Percentiles rank a stretch among this genome's conserved stretches.
These are phyloP conservation scores for Sphaerostilbella broomeana DNA, from an alignment of 2,329 filamentous ascomycete species.

Conservation along the genomic window DNA sequence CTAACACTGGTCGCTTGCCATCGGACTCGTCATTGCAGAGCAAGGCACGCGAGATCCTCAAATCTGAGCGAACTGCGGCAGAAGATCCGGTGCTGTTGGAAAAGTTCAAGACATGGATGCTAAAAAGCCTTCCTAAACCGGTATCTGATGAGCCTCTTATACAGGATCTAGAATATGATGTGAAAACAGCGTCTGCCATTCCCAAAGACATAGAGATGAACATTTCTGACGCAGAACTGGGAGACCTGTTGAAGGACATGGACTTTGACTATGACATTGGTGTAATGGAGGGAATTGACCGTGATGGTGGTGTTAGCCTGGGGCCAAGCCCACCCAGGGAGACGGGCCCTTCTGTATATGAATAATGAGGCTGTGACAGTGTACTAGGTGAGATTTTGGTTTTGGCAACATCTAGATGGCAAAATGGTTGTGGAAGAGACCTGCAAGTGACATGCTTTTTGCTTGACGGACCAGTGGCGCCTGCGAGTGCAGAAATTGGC, in stretches of 20 bases:
- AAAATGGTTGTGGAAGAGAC: too few relatives aligned
- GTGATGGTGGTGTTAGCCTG: constrained; percentile 25
- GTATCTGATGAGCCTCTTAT: constrained; percentile 6
- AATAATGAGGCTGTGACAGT: constrained; percentile 1
- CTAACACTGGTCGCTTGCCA: constrained; percentile 37
- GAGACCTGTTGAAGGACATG: constrained; percentile 37
- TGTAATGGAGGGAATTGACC: constrained; percentile 23
- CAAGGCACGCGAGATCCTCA: constrained; percentile 43
- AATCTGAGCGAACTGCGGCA: constrained; percentile 41
- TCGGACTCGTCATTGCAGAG: constrained; percentile 40
- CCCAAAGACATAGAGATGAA: constrained; percentile 29
- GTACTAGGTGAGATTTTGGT: too few relatives aligned
- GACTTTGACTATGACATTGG: constrained; percentile 33
- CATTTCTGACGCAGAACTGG: constrained; percentile 33
- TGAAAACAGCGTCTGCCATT: constrained; percentile 14
- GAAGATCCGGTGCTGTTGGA: constrained; percentile 47
- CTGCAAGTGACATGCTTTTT: too few relatives aligned
- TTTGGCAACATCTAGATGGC: background rate
- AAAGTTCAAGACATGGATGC: constrained; percentile 47
- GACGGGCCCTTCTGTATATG: constrained; percentile 19
- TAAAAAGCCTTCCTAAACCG: constrained; percentile 21
- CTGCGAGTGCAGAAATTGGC: too few relatives aligned
- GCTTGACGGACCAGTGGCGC: too few relatives aligned
- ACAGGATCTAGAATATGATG: background rate
- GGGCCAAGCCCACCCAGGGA: constrained; percentile 15